Percentiles rank a stretch among this genome's conserved stretches.
Evolutionary conservation across 129 eudicot genomes (phyloP).

Genomic region (Lactuca sativa): DNA sequence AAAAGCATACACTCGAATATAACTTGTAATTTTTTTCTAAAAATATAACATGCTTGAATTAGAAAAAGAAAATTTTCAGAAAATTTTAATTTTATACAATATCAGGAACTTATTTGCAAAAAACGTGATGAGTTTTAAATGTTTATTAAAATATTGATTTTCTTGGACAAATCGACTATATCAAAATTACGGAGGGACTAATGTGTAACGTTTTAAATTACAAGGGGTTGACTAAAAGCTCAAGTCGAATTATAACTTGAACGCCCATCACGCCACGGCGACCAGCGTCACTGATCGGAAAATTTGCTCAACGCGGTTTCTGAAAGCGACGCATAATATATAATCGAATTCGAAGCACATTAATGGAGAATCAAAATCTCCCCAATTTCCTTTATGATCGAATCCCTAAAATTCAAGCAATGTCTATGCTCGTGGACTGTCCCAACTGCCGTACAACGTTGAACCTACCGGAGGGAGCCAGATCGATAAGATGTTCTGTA

Average conservation of each 20-base stretch:
- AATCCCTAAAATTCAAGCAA: slow-evolving; percentile 12
- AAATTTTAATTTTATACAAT: too few species aligned
- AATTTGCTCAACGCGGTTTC: slow-evolving; percentile 19
- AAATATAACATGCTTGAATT: too few species aligned
- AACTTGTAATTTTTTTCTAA: too few species aligned
- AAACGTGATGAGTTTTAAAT: too few species aligned
- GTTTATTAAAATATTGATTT: too few species aligned
- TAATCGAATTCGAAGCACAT: background rate
- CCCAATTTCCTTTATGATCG: background rate
- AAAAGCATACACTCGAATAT: too few species aligned
- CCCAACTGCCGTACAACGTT: slow-evolving; percentile 59
- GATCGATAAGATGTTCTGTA: slow-evolving; percentile 61
- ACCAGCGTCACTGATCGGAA: background rate
- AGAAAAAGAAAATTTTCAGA: too few species aligned
- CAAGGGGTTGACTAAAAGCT: background rate
- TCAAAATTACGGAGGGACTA: background rate
- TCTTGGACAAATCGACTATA: too few species aligned
- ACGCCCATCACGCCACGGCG: background rate
- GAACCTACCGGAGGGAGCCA: slow-evolving; percentile 66
- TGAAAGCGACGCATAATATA: background rate
- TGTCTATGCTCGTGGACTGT: slow-evolving; percentile 65
- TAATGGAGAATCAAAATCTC: background rate
- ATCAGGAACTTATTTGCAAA: too few species aligned
- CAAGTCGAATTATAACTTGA: background rate
- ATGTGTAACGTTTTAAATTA: background rate